Evolutionary conservation across 2,329 filamentous ascomycete species (phyloP).

Genomic region (Onygenales sp.): DNA sequence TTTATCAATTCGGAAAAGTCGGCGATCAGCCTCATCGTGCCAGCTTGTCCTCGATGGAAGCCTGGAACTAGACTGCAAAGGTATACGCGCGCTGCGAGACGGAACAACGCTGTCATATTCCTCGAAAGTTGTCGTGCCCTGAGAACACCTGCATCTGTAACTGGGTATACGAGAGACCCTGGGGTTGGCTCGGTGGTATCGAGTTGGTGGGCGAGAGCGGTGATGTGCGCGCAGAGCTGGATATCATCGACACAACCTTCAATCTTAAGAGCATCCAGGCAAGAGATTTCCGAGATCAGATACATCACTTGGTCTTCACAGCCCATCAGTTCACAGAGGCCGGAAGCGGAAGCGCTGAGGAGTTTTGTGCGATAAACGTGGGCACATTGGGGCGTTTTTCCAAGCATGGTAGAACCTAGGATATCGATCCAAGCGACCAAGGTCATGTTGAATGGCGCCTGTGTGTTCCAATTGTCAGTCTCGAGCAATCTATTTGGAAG

Average conservation of each 20-base stretch:
- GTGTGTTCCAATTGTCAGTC: constrained; percentile 48
- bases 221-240: constrained; percentile 78
- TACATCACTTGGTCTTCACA: constrained; percentile 98
- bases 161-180: constrained; percentile 51
- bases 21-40: constrained; percentile 66
- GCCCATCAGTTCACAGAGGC: constrained; percentile 88
- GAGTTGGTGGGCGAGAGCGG: constrained; percentile 78
- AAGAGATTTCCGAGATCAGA: constrained; percentile 92
- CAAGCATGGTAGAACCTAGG: constrained; percentile 84
- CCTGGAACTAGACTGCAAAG: constrained; percentile 92
- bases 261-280: constrained; percentile 78
- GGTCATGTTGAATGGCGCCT: constrained; percentile 90
- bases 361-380: constrained; percentile 96
- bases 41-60: constrained; percentile 64
- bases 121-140: constrained; percentile 72
- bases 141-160: constrained; percentile 58
- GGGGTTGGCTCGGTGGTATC: constrained; percentile 64
- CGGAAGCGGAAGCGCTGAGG: constrained; percentile 54
- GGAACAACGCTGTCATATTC: constrained; percentile 87
- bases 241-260: constrained; percentile 73
- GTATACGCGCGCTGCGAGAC: constrained; percentile 86
- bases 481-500: constrained; percentile 60
- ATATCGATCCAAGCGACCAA: constrained; percentile 89
- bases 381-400: constrained; percentile 75
- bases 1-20: constrained; percentile 68